Evolutionary conservation across 1,284 basidiomycete species (phyloP).

Genomic region (Ganoderma resinaceum): DNA sequence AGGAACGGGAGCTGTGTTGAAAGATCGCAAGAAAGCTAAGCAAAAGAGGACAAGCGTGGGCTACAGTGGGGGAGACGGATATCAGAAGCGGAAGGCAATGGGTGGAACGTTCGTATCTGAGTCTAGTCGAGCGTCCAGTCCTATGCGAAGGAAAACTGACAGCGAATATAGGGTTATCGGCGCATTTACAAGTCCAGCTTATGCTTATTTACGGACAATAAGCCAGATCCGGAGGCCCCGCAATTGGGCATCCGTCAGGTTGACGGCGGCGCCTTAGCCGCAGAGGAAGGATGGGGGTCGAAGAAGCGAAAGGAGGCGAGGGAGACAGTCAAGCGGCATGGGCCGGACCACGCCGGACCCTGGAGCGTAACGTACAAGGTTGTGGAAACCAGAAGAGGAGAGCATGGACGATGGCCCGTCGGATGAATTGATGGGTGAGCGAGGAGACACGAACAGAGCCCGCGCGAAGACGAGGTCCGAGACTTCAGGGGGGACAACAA

Average conservation of each 20-base stretch:
- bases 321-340: neutral
- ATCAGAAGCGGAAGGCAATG: slow-evolving; percentile 27
- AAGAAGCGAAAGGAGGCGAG: neutral
- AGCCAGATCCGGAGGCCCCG: neutral
- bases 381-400: neutral
- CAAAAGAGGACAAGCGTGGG: slow-evolving; percentile 24
- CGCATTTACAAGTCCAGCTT: neutral
- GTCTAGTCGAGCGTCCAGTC: neutral
- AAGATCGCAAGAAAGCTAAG: slow-evolving; percentile 9
- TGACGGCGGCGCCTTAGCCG: neutral
- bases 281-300: neutral
- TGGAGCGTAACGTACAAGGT: slow-evolving; percentile 6
- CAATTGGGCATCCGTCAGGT: neutral
- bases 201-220: neutral
- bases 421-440: neutral
- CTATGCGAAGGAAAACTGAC: neutral
- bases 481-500: neutral
- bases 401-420: neutral
- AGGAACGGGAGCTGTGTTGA: slow-evolving; percentile 22
- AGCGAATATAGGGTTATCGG: neutral
- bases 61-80: slow-evolving; percentile 2
- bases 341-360: slow-evolving; percentile 2
- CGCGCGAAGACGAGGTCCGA: neutral
- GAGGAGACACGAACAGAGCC: neutral
- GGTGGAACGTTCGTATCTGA: slow-evolving; percentile 14